These are phyloP conservation scores for Anacardium occidentale DNA, from an alignment of 345 rosid genomes.

Conservation along the genomic window DNA sequence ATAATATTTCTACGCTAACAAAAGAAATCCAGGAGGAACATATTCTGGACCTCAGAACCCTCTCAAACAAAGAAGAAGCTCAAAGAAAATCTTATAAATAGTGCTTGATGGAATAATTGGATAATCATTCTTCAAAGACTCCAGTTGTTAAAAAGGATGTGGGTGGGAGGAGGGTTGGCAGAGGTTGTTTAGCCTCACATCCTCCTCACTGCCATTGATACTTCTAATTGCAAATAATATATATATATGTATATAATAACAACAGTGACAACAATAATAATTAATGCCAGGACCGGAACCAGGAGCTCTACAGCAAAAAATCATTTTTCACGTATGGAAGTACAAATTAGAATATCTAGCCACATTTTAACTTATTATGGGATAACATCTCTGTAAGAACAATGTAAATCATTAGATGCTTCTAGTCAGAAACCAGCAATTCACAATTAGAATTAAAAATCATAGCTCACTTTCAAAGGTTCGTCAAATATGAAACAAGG, in stretches of 20 bases:
- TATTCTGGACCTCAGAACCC: not conserved
- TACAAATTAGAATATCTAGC: not conserved
- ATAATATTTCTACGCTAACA: not conserved
- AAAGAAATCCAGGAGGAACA: not conserved
- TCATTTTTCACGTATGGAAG: not conserved
- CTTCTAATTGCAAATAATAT: not conserved
- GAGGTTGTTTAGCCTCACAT: not conserved
- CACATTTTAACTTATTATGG: not conserved
- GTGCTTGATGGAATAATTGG: too few relatives aligned
- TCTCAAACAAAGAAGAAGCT: not conserved
- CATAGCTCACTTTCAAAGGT: slow-evolving; percentile 8
- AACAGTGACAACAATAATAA: not conserved
- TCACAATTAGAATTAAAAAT: not conserved
- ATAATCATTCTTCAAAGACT: not conserved
- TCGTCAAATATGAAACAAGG: not conserved
- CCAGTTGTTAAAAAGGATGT: too few relatives aligned
- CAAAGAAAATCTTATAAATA: not conserved
- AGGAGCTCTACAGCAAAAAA: not conserved
- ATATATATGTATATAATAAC: too few relatives aligned
- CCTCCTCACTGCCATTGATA: not conserved
- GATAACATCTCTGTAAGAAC: not conserved
- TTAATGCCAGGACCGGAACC: not conserved
- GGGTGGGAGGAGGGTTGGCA: too few relatives aligned
- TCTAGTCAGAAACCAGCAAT: not conserved
- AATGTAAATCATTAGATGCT: not conserved